Evolutionary conservation across 495 filamentous ascomycete species (phyloP).

Genomic region (Neurospora sp.): DNA sequence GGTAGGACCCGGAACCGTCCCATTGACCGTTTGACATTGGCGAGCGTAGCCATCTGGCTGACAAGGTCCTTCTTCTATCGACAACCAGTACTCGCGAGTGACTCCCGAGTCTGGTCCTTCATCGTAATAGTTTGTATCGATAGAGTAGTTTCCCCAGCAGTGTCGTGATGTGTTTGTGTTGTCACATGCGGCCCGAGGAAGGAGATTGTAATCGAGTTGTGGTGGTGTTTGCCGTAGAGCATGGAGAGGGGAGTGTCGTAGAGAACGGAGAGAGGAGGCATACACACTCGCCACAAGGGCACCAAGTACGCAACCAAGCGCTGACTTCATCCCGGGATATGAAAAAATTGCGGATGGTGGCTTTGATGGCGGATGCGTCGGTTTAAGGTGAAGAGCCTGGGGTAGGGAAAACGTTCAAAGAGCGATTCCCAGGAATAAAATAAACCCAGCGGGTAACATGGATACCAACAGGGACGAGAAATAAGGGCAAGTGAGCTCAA

Average conservation of each 20-base stretch:
- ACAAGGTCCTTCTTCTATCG: conserved; percentile 15
- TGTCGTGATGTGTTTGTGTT: conserved; percentile 11
- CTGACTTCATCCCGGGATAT: neutral
- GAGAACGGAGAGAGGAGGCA: neutral
- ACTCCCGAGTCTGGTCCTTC: conserved; percentile 1
- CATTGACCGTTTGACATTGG: conserved; percentile 45
- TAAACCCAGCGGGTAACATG: neutral
- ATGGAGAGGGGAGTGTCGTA: neutral
- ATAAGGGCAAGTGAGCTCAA: neutral
- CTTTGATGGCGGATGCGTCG: neutral
- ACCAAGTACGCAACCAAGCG: neutral
- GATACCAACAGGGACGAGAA: neutral
- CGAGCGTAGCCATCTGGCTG: conserved; percentile 43
- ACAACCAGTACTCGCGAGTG: conserved; percentile 14
- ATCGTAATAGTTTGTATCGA: conserved; percentile 18
- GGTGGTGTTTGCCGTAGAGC: neutral
- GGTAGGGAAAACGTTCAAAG: neutral
- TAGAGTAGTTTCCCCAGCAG: conserved; percentile 15
- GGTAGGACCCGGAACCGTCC: conserved; percentile 45
- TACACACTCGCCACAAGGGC: neutral
- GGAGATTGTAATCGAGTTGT: neutral
- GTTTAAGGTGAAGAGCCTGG: neutral
- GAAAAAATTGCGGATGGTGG: neutral
- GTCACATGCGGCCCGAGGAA: neutral
- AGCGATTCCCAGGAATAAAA: neutral